Percentiles rank a stretch among this genome's conserved stretches.
Conservation (phyloP, 495 filamentous ascomycete species). For the Podospora didyma region DNA sequence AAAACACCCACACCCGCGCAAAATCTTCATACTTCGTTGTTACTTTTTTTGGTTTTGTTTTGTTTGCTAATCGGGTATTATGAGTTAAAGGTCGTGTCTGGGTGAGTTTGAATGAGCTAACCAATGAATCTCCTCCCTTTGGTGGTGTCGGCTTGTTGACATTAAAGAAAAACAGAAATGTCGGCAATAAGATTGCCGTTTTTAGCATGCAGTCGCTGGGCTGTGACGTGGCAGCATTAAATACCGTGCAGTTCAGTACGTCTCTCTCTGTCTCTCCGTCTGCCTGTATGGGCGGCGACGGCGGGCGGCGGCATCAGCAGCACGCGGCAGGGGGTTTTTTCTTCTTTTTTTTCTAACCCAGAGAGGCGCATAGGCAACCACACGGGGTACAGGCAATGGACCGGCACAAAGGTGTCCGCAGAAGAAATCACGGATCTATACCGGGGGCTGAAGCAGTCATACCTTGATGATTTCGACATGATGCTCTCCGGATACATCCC, state of each 20-base stretch:
- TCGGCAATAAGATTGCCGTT: slow-evolving; percentile 92
- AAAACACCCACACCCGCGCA: slow-evolving; percentile 9
- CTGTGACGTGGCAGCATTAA: slow-evolving; percentile 87
- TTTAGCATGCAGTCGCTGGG: slow-evolving; percentile 90
- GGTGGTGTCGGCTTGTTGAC: neutral
- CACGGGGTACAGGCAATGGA: slow-evolving; percentile 81
- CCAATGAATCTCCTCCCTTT: neutral
- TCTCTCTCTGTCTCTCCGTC: slow-evolving; percentile 7
- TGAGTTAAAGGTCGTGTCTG: slow-evolving; percentile 64
- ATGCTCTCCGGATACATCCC: slow-evolving; percentile 92
- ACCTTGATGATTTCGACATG: slow-evolving; percentile 82
- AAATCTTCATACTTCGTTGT: slow-evolving; percentile 11
- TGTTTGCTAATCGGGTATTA: slow-evolving; percentile 29
- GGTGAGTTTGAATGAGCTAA: slow-evolving; percentile 46
- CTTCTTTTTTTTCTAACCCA: too few relatives aligned
- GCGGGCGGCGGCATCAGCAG: too few relatives aligned
- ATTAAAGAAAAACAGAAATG: slow-evolving; percentile 59
- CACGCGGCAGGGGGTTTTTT: too few relatives aligned
- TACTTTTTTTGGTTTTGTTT: slow-evolving; percentile 12
- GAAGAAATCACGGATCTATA: slow-evolving; percentile 82
- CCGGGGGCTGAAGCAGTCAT: slow-evolving; percentile 73
- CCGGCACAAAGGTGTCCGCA: slow-evolving; percentile 74
- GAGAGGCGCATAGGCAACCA: slow-evolving; percentile 72
- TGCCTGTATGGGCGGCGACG: too few relatives aligned
- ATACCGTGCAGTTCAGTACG: slow-evolving; percentile 92